Evolutionary conservation across 2,329 filamentous ascomycete genomes (phyloP).

Genomic region (Apiospora marii): DNA sequence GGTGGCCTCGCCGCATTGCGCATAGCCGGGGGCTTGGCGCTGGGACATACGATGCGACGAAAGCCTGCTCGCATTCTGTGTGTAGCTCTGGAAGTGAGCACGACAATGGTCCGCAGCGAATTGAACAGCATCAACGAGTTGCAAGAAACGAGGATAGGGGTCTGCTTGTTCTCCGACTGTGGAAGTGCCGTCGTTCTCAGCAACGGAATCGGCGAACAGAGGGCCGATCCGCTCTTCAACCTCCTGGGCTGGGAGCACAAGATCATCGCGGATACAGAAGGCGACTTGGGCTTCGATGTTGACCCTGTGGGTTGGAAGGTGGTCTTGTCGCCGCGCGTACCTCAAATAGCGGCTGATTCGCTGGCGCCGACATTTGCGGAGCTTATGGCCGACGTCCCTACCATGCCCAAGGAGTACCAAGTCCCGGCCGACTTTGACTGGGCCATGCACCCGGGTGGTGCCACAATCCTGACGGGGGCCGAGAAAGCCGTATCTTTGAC

Average conservation of each 20-base stretch:
- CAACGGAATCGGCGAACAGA: slow-evolving; percentile 64
- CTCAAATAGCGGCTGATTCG: slow-evolving; percentile 59
- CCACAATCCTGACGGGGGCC: slow-evolving; percentile 70
- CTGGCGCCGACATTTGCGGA: slow-evolving; percentile 63
- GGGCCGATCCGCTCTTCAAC: slow-evolving; percentile 59
- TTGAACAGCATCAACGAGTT: slow-evolving; percentile 66
- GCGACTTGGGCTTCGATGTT: slow-evolving; percentile 71
- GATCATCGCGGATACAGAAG: slow-evolving; percentile 67
- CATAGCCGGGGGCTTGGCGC: slow-evolving; percentile 71
- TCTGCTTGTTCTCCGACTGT: slow-evolving; percentile 74
- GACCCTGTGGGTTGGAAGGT: slow-evolving; percentile 74
- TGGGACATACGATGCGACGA: slow-evolving; percentile 66
- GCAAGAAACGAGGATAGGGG: slow-evolving; percentile 70
- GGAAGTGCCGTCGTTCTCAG: slow-evolving; percentile 71
- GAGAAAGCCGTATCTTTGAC: slow-evolving; percentile 64
- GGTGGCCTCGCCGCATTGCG: slow-evolving; percentile 68
- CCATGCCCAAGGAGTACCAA: slow-evolving; percentile 54
- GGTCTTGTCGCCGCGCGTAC: slow-evolving; percentile 67
- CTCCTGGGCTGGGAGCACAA: slow-evolving; percentile 72
- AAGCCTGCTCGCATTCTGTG: slow-evolving; percentile 70
- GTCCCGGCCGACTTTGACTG: slow-evolving; percentile 70
- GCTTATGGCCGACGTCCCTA: slow-evolving; percentile 57
- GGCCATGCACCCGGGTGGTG: slow-evolving; percentile 76
- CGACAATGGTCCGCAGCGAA: slow-evolving; percentile 69
- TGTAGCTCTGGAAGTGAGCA: slow-evolving; percentile 69